phyloP scores from a whole-genome alignment of 139 green algal genomes.

The Axilococcus clingmanii region DNA sequence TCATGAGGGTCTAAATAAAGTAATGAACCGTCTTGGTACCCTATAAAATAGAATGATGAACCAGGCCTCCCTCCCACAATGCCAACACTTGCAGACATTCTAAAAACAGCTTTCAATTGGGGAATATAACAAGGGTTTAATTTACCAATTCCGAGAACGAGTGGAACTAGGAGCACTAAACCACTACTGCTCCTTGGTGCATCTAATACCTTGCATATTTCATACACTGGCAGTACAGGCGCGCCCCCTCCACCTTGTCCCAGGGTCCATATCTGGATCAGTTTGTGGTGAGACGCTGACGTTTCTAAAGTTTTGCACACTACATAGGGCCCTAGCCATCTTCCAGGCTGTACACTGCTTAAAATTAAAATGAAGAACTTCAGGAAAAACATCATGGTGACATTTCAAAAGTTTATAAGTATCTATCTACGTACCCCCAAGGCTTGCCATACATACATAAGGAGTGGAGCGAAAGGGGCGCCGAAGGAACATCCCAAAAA shows the following conservation, averaged over 20 bases:
- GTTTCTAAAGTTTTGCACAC: conserved; percentile 66
- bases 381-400: not conserved
- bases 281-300: conserved; percentile 11
- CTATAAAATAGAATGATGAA: conserved; percentile 80
- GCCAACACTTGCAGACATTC: conserved; percentile 69
- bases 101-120: conserved; percentile 65
- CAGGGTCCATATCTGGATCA: conserved; percentile 46
- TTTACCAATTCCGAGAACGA: conserved; percentile 77
- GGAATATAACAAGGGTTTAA: conserved; percentile 64
- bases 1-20: conserved; percentile 80
- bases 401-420: not conserved
- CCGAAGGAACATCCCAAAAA: conserved; percentile 10
- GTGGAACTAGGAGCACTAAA: conserved; percentile 69
- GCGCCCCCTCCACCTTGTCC: conserved; percentile 62
- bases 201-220: not conserved
- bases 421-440: conserved; percentile 40
- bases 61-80: conserved; percentile 78
- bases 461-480: conserved; percentile 70
- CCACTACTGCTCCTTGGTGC: not conserved
- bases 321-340: conserved; percentile 82
- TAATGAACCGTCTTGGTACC: conserved; percentile 50
- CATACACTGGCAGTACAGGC: conserved; percentile 33
- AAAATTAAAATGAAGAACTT: not conserved
- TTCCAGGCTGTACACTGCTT: conserved; percentile 61
- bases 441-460: conserved; percentile 48